phyloP scores from a whole-genome alignment of 139 green algal genomes.

The Gonium pectorale region DNA sequence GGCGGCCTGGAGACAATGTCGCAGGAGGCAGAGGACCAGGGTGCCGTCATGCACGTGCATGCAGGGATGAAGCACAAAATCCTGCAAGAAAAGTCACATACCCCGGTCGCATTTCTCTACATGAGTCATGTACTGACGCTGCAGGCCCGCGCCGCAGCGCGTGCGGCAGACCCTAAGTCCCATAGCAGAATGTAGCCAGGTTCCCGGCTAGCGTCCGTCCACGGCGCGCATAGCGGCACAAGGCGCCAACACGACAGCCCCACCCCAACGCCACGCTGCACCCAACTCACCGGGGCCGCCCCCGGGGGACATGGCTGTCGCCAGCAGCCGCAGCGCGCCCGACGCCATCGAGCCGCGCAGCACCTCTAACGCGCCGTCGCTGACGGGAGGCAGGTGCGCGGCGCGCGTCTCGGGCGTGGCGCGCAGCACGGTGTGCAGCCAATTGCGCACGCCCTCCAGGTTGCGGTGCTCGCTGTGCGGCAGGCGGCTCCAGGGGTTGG shows the following conservation, averaged over 20 bases:
- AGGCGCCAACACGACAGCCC: neutral
- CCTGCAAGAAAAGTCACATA: too few species aligned
- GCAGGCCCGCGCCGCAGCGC: too few species aligned
- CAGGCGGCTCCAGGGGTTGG: slow-evolving; percentile 70
- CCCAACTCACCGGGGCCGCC: neutral
- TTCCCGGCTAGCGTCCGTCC: too few species aligned
- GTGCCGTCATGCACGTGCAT: neutral
- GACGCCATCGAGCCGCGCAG: neutral
- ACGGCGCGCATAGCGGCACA: too few species aligned
- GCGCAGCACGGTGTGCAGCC: slow-evolving; percentile 46
- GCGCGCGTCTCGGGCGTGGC: slow-evolving; percentile 28
- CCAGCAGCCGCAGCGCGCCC: neutral
- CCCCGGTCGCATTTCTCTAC: too few species aligned
- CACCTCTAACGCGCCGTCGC: slow-evolving; percentile 28
- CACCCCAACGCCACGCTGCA: neutral
- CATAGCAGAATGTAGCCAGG: too few species aligned
- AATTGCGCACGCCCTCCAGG: slow-evolving; percentile 51
- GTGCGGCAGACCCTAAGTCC: too few species aligned
- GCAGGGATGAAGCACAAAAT: too few species aligned
- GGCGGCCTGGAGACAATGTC: neutral
- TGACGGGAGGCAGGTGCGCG: slow-evolving; percentile 47
- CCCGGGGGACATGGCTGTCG: neutral
- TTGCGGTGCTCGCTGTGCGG: slow-evolving; percentile 56
- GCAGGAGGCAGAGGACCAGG: neutral
- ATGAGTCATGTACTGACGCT: too few species aligned